These are phyloP conservation scores for Elongisporangium senticosum DNA, from an alignment of 352 stramenopile genomes.

Conservation along the genomic window DNA sequence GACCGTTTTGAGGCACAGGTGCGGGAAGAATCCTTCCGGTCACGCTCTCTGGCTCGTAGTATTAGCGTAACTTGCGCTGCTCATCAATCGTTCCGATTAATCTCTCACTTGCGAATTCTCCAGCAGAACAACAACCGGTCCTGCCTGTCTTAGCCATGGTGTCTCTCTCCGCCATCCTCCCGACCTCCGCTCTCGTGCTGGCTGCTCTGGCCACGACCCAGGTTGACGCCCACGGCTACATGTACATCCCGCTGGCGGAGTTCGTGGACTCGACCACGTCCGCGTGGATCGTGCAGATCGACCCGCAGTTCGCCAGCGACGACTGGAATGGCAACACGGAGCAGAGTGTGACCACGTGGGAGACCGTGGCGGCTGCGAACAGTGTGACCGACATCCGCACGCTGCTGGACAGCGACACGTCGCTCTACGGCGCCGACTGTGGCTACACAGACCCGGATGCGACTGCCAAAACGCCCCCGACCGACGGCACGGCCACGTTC, in stretches of 20 bases:
- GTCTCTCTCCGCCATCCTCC: background rate
- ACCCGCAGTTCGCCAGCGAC: slow-evolving; percentile 19
- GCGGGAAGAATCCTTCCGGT: background rate
- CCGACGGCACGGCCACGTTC: slow-evolving; percentile 27
- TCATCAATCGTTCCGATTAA: background rate
- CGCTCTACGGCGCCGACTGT: slow-evolving; percentile 26
- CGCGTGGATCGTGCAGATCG: slow-evolving; percentile 29
- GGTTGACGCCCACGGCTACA: slow-evolving; percentile 23
- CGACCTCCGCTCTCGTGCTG: slow-evolving; percentile 11
- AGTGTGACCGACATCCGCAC: slow-evolving; percentile 25
- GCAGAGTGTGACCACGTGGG: slow-evolving; percentile 17
- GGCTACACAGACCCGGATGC: slow-evolving; percentile 27
- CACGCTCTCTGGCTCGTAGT: background rate
- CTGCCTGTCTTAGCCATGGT: background rate
- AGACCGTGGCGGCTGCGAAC: slow-evolving; percentile 11
- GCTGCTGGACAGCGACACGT: slow-evolving; percentile 26
- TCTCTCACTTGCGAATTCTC: background rate
- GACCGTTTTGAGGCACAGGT: background rate
- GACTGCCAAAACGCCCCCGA: slow-evolving; percentile 25
- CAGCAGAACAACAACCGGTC: background rate
- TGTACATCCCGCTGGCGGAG: slow-evolving; percentile 24
- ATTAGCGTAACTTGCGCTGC: background rate
- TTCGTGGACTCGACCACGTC: slow-evolving; percentile 24
- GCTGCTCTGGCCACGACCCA: slow-evolving; percentile 14
- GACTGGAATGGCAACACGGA: slow-evolving; percentile 29